Conservation (phyloP, 176 grass and related monocot species). For the Canna indica region DNA sequence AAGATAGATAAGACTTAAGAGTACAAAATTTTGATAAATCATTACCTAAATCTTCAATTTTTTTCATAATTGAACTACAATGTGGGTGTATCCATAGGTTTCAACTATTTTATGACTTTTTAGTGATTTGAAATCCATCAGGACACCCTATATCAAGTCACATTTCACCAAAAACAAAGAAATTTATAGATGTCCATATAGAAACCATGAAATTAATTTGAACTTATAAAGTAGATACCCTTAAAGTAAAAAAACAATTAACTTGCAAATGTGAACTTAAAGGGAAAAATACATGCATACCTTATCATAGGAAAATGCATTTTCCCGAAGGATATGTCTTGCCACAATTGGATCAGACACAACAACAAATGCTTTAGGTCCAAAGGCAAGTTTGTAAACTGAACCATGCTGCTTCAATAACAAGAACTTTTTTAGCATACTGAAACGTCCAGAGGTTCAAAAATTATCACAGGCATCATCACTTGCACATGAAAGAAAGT, state of each 20-base stretch:
- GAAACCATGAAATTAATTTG: too few species aligned
- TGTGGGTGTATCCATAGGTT: too few species aligned
- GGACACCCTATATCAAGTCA: background rate
- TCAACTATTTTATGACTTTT: too few species aligned
- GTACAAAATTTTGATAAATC: too few species aligned
- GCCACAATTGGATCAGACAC: slow-evolving; percentile 90
- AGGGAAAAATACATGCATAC: slow-evolving; percentile 29
- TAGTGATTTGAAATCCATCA: background rate
- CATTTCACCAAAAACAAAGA: background rate
- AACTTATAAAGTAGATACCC: too few species aligned
- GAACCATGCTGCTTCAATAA: slow-evolving; percentile 66
- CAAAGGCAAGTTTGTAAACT: slow-evolving; percentile 93
- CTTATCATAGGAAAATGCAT: slow-evolving; percentile 93
- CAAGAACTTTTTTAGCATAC: slow-evolving; percentile 9
- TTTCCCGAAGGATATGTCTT: slow-evolving; percentile 83
- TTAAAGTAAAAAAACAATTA: background rate
- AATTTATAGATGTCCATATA: too few species aligned
- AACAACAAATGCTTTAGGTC: slow-evolving; percentile 94
- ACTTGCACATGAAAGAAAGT: background rate
- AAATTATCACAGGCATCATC: background rate
- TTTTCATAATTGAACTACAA: too few species aligned
- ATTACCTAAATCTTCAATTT: too few species aligned
- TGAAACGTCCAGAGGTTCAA: background rate
- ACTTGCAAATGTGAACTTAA: background rate
- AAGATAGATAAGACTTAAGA: too few species aligned